phyloP scores from a whole-genome alignment of 1,284 basidiomycete species.

The Puccinia coronata region DNA sequence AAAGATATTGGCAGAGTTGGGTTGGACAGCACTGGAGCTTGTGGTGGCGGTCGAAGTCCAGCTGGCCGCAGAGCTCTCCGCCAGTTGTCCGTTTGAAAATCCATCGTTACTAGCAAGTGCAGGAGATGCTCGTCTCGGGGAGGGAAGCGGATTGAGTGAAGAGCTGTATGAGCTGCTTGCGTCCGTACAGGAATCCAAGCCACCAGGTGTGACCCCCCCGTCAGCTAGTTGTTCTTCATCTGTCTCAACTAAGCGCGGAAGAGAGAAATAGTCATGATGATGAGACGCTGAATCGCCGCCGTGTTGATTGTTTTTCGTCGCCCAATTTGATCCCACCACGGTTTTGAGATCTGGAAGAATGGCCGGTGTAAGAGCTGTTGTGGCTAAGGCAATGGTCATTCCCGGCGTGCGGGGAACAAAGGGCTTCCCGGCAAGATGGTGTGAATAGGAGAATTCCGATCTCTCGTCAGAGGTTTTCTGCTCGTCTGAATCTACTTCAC shows the following conservation, averaged over 20 bases:
- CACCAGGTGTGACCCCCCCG: background rate
- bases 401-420: constrained; percentile 54
- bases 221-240: constrained; percentile 18
- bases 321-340: background rate
- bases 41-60: background rate
- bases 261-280: constrained; percentile 36
- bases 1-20: constrained; percentile 35
- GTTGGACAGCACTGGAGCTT: background rate
- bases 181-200: constrained; percentile 17
- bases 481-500: constrained; percentile 58
- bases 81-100: background rate
- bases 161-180: constrained; percentile 40
- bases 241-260: constrained; percentile 35
- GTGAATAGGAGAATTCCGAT: constrained; percentile 51
- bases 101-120: constrained; percentile 13
- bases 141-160: constrained; percentile 21
- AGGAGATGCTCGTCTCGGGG: constrained; percentile 5
- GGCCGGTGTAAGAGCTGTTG: constrained; percentile 68
- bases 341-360: constrained; percentile 56
- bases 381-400: constrained; percentile 67
- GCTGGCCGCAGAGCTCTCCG: constrained; percentile 10
- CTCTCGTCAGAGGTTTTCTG: constrained; percentile 54
- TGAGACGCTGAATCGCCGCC: background rate
- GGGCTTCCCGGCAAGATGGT: background rate
- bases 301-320: background rate